Evolutionary conservation across 2,329 filamentous ascomycete genomes (phyloP).

Genomic region (Phaeosphaeriaceae sp.): DNA sequence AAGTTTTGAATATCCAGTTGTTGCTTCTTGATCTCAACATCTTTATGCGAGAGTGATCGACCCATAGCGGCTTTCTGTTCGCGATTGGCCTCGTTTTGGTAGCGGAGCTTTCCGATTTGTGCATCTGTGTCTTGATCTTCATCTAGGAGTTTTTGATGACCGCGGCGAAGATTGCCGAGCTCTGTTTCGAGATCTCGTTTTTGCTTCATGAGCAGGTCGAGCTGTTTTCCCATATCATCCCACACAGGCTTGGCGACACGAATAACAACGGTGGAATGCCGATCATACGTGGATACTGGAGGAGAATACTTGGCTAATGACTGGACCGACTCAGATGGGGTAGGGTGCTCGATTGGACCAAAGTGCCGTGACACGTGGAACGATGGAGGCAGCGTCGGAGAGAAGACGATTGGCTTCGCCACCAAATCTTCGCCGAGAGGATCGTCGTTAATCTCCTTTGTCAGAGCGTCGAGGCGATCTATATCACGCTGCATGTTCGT

Average conservation of each 20-base stretch:
- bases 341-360: conserved; percentile 8
- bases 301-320: neutral
- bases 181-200: conserved; percentile 11
- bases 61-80: conserved; percentile 25
- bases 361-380: neutral
- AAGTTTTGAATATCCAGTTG: conserved; percentile 18
- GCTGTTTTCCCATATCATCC: conserved; percentile 5
- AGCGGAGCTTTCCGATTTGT: conserved; percentile 20
- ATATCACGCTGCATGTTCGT: neutral
- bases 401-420: neutral
- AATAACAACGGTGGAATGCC: conserved; percentile 3
- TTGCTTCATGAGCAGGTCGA: conserved; percentile 5
- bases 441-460: neutral
- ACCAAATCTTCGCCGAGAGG: conserved; percentile 3
- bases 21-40: conserved; percentile 21
- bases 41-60: conserved; percentile 21
- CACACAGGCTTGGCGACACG: conserved; percentile 14
- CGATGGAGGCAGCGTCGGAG: neutral
- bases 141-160: neutral
- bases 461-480: conserved; percentile 5
- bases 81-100: conserved; percentile 25
- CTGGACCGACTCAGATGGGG: conserved; percentile 7
- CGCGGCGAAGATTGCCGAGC: neutral
- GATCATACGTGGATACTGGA: neutral
- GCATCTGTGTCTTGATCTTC: conserved; percentile 4